Evolutionary conservation across 2,329 filamentous ascomycete species (phyloP), one percentile per base, ranked within the genome.

Genomic region (Fusarium udum): DNA sequence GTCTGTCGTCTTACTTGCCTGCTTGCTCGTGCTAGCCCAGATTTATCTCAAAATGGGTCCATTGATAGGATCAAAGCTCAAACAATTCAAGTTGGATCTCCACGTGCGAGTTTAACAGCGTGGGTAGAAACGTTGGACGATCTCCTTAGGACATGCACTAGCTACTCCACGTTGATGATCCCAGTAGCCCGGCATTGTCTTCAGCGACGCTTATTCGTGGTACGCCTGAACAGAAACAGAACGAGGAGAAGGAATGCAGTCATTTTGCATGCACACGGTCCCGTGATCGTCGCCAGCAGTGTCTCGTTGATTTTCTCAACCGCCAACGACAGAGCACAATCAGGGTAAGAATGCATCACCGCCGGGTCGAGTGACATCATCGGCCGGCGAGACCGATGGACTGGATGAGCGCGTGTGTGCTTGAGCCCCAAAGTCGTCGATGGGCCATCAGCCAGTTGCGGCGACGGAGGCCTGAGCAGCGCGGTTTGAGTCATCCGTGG

Each of bases 281-380:
- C 71, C 71, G 60, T 74, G 71, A 74, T 74, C 67, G 43, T 51
- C 59, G 37, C 56, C 64, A 61, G 58, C 64, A 55, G 56, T 58
- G 59, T 73, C 51, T 59, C 28, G 42, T 45, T 49, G 45, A 52
- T 45, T 53, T 20, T 49, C 58, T 48, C 37, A 73, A 74, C 63
- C 63, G 40, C 71, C 64, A 67, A 60, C 71, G 55, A 56, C 28
- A 74, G 62, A 56, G 48, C 51, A 32, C 15, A 55, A 46, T 73
- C 52, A 24, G 39, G 59, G 52, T 56, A 52, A 67, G 57, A 49
- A 48, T 48, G 59, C 56, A 74, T 72, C 67, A 69, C 71, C 71
- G 67, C 67, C 62, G 46, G 62, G 42, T 67, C 73, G 62, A 55
- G 63, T 74, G 71, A 74, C 71, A 74, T 74, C 71, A 74, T 69